Percentiles rank a stretch among this genome's conserved stretches.
Conservation (phyloP, 805 yeast genomes). For the Zygosaccharomyces lentus region DNA sequence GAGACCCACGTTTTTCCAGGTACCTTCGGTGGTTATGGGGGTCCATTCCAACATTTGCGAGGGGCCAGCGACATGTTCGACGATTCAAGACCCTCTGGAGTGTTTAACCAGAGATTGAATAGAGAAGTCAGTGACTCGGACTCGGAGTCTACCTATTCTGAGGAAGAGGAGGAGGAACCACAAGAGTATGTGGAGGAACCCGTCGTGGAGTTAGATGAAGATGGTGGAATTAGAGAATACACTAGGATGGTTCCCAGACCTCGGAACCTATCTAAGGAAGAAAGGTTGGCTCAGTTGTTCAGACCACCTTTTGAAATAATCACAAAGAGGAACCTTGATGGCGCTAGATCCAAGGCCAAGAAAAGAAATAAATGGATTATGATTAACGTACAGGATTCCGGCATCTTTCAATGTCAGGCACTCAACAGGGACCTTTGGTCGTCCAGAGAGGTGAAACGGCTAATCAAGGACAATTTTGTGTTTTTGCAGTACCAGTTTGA, state of each 20-base stretch:
- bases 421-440: conserved; percentile 95
- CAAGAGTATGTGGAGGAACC: conserved; percentile 34
- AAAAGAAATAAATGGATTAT: conserved; percentile 71
- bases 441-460: conserved; percentile 53
- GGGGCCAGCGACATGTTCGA: conserved; percentile 34
- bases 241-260: conserved; percentile 29
- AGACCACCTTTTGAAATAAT: conserved; percentile 94
- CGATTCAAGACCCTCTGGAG: conserved; percentile 32
- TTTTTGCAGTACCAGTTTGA: conserved; percentile 83
- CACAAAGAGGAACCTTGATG: conserved; percentile 59
- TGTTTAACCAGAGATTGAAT: conserved; percentile 37
- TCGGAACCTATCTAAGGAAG: conserved; percentile 29
- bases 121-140: conserved; percentile 16
- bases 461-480: conserved; percentile 64
- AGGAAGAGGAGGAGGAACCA: conserved; percentile 38
- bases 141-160: conserved; percentile 33
- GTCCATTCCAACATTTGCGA: conserved; percentile 28
- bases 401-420: conserved; percentile 84
- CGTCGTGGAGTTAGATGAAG: conserved; percentile 33
- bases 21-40: conserved; percentile 39
- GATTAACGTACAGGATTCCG: conserved; percentile 79
- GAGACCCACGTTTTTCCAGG: conserved; percentile 36
- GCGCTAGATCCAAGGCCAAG: conserved; percentile 63
- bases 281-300: conserved; percentile 74
- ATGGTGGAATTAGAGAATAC: conserved; percentile 37